Evolutionary conservation across 2,329 filamentous ascomycete species (phyloP).

Genomic region (Epichloe gansuensis): DNA sequence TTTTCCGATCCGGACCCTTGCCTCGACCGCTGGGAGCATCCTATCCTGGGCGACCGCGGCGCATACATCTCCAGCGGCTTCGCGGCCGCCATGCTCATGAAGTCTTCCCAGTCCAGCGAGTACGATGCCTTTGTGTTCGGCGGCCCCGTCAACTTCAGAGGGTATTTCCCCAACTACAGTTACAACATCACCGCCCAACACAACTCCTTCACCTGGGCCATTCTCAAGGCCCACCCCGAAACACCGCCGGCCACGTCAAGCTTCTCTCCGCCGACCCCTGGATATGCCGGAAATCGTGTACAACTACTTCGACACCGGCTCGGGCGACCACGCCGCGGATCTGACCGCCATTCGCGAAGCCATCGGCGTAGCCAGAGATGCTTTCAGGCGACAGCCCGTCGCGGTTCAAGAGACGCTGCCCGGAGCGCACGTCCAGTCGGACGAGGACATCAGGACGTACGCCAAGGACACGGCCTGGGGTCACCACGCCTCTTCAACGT

Average conservation of each 20-base stretch:
- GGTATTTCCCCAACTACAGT: slow-evolving; percentile 17
- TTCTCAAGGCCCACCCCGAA: slow-evolving; percentile 50
- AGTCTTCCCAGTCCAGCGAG: slow-evolving; percentile 17
- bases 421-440: slow-evolving; percentile 23
- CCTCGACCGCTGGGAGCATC: slow-evolving; percentile 18
- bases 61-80: slow-evolving; percentile 15
- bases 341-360: slow-evolving; percentile 44
- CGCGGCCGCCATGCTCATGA: slow-evolving; percentile 13
- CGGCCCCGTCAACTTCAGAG: slow-evolving; percentile 16
- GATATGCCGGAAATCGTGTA: slow-evolving; percentile 52
- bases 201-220: slow-evolving; percentile 25
- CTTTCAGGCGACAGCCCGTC: slow-evolving; percentile 14
- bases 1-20: slow-evolving; percentile 22
- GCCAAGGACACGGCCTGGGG: slow-evolving; percentile 39
- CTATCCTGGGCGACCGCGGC: slow-evolving; percentile 7
- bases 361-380: slow-evolving; percentile 37
- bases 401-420: slow-evolving; percentile 16
- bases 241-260: slow-evolving; percentile 47
- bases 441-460: slow-evolving; percentile 33
- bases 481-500: slow-evolving; percentile 45
- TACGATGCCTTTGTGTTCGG: slow-evolving; percentile 20
- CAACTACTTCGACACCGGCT: slow-evolving; percentile 45
- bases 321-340: slow-evolving; percentile 33
- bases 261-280: slow-evolving; percentile 47
- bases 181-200: slow-evolving; percentile 12